Percentiles rank a stretch among this genome's conserved stretches.
These are phyloP conservation scores for Mollisia scopiformis DNA, from an alignment of 2,329 filamentous ascomycete genomes.

Conservation along the genomic window DNA sequence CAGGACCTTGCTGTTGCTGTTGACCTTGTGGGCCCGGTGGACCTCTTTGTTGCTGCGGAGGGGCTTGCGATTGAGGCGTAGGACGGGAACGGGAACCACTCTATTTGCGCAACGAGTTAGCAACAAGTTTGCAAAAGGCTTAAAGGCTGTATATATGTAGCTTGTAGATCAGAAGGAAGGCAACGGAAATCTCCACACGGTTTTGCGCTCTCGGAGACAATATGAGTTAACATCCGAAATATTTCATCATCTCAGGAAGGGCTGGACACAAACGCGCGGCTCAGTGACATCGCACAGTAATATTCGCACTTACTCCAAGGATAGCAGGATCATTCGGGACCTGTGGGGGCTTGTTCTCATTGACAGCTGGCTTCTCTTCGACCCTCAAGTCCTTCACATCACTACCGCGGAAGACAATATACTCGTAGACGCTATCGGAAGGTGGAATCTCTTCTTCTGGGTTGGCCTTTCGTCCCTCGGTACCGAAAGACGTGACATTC, in stretches of 20 bases:
- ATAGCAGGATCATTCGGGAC: constrained; percentile 96
- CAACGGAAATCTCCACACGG: constrained; percentile 98
- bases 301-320: constrained; percentile 78
- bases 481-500: constrained; percentile 92
- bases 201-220: constrained; percentile 91
- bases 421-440: constrained; percentile 91
- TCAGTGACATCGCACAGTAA: not conserved
- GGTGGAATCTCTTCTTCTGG: constrained; percentile 81
- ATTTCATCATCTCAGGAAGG: constrained; percentile 76
- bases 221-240: constrained; percentile 95
- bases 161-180: constrained; percentile 91
- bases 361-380: constrained; percentile 76
- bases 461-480: constrained; percentile 82
- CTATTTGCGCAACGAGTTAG: constrained; percentile 44
- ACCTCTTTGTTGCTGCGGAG: constrained; percentile 12
- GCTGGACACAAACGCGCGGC: not conserved
- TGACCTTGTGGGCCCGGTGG: constrained; percentile 22
- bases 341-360: constrained; percentile 74
- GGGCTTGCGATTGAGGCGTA: constrained; percentile 21
- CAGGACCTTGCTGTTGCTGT: constrained; percentile 22
- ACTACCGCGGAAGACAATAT: constrained; percentile 97
- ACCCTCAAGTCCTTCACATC: constrained; percentile 98
- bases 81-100: constrained; percentile 43
- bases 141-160: constrained; percentile 2
- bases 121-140: constrained; percentile 11